phyloP scores from a whole-genome alignment of 2,329 filamentous ascomycete genomes.

The Aspergillus sp. region DNA sequence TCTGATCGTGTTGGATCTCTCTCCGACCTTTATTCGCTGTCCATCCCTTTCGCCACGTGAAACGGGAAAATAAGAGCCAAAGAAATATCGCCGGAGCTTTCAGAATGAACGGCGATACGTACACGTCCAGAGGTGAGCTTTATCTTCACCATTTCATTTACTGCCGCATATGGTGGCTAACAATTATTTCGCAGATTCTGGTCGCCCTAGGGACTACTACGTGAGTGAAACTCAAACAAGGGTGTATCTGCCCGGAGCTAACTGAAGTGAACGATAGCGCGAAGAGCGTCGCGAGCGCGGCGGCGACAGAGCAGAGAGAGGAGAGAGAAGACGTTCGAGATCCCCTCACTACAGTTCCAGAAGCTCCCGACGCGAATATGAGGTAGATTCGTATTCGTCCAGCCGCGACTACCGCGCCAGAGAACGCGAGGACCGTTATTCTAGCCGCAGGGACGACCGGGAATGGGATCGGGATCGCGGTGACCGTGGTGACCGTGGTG shows the following conservation, averaged over 20 bases:
- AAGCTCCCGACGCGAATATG: constrained; percentile 68
- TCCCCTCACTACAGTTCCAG: constrained; percentile 76
- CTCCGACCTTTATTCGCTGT: not conserved
- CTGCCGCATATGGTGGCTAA: constrained; percentile 36
- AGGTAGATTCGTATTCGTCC: constrained; percentile 85
- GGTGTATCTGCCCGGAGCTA: constrained; percentile 3
- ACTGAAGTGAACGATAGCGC: constrained; percentile 35
- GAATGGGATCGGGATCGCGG: constrained; percentile 75
- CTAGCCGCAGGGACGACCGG: constrained; percentile 70
- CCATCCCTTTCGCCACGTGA: not conserved
- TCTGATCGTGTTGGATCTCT: not conserved
- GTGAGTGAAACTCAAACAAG: constrained; percentile 41
- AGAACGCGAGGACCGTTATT: constrained; percentile 90
- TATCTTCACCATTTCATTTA: not conserved
- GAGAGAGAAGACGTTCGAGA: constrained; percentile 75
- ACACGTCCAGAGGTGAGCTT: constrained; percentile 71
- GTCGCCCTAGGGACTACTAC: constrained; percentile 57
- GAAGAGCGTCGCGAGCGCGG: constrained; percentile 51
- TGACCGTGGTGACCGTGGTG: constrained; percentile 32
- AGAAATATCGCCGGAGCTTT: constrained; percentile 25
- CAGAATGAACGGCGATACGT: constrained; percentile 83
- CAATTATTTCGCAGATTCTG: constrained; percentile 46
- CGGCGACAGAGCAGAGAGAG: constrained; percentile 49
- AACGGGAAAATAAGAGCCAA: constrained; percentile 11
- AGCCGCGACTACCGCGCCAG: constrained; percentile 90